Evolutionary conservation across 345 rosid genomes (phyloP).

Genomic region (Euclidium syriacum): DNA sequence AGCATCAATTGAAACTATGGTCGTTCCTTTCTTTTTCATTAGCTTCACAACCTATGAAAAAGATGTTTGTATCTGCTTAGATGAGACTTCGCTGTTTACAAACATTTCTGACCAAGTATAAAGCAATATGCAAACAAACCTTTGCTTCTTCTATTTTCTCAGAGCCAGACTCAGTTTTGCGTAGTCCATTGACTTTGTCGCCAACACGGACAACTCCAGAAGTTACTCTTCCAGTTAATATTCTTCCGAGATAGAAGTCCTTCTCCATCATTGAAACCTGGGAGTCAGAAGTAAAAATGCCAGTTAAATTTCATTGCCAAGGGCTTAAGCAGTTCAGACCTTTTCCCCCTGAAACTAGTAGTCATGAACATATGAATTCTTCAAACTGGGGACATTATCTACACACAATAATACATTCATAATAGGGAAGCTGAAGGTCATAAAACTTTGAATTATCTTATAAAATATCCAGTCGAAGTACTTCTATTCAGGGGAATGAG

Average conservation of each 20-base stretch:
- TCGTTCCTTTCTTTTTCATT: slow-evolving; percentile 97
- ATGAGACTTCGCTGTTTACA: slow-evolving; percentile 5
- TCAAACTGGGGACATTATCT: background rate
- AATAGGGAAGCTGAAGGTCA: background rate
- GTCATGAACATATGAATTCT: background rate
- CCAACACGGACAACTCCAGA: slow-evolving; percentile 77
- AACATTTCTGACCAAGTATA: slow-evolving; percentile 7
- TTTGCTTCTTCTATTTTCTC: slow-evolving; percentile 96
- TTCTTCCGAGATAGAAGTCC: slow-evolving; percentile 86
- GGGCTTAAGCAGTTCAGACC: background rate
- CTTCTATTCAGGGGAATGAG: background rate
- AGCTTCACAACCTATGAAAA: slow-evolving; percentile 72
- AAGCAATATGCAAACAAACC: slow-evolving; percentile 40
- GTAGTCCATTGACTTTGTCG: slow-evolving; percentile 78
- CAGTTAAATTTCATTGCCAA: background rate
- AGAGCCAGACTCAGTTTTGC: slow-evolving; percentile 51
- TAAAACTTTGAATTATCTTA: background rate
- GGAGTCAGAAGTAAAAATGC: slow-evolving; percentile 21
- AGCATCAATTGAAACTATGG: slow-evolving; percentile 63
- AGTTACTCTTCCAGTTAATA: slow-evolving; percentile 83
- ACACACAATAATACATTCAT: background rate
- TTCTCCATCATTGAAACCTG: slow-evolving; percentile 99
- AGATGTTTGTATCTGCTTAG: slow-evolving; percentile 17
- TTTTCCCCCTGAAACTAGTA: background rate
- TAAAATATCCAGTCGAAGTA: background rate